A percentile compares a stretch with the other conserved stretches of the same genome.
Evolutionary conservation across 352 stramenopile species (phyloP).

Genomic region (Globisporangium emineosum): DNA sequence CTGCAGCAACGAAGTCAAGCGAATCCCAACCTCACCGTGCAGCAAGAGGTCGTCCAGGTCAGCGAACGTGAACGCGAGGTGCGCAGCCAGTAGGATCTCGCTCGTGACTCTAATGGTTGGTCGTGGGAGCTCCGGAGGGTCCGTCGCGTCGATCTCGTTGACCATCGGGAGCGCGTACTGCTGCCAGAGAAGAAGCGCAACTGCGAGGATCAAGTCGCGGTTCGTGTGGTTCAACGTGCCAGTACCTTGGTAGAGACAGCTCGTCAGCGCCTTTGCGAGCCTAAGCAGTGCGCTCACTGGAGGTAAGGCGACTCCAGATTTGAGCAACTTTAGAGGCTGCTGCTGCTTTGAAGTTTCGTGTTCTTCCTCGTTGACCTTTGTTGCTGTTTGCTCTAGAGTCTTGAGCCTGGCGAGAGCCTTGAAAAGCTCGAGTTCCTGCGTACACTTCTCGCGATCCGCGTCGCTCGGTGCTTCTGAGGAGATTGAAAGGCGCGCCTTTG

Average conservation of each 20-base stretch:
- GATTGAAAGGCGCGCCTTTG: slow-evolving; percentile 12
- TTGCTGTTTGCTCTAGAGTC: neutral
- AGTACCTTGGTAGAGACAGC: slow-evolving; percentile 24
- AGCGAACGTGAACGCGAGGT: slow-evolving; percentile 32
- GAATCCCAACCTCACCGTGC: slow-evolving; percentile 39
- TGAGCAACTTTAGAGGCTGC: neutral
- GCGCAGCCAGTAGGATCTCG: slow-evolving; percentile 37
- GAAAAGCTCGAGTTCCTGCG: slow-evolving; percentile 28
- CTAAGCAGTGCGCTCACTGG: slow-evolving; percentile 1
- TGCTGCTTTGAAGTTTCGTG: neutral
- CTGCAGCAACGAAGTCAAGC: slow-evolving; percentile 36
- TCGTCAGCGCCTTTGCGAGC: slow-evolving; percentile 22
- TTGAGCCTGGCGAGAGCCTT: slow-evolving; percentile 17
- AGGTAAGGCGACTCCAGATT: neutral
- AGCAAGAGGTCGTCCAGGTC: slow-evolving; percentile 57
- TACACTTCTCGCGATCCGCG: slow-evolving; percentile 9
- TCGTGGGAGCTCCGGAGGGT: slow-evolving; percentile 20
- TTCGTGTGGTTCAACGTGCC: slow-evolving; percentile 23
- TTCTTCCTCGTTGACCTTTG: no score
- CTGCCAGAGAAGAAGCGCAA: slow-evolving; percentile 38
- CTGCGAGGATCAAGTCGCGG: slow-evolving; percentile 30
- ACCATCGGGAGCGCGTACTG: slow-evolving; percentile 30
- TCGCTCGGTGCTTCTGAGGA: slow-evolving; percentile 1
- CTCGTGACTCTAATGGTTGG: slow-evolving; percentile 19
- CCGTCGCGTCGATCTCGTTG: slow-evolving; percentile 28